Evolutionary conservation across 495 filamentous ascomycete genomes (phyloP).

Genomic region (Penicillium canariense): DNA sequence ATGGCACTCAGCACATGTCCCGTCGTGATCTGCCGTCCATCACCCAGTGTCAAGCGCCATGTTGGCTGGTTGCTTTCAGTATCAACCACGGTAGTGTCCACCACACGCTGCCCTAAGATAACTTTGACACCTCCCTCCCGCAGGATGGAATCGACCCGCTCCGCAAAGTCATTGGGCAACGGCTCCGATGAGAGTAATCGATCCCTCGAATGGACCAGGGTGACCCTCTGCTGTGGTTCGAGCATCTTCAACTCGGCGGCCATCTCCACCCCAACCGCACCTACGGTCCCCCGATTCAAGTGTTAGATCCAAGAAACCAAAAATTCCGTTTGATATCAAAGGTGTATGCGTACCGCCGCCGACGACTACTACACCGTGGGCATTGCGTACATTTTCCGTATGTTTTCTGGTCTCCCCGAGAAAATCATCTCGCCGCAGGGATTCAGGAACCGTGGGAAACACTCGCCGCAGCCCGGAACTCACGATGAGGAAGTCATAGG

Average conservation of each 20-base stretch:
- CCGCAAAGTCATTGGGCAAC: conserved; percentile 63
- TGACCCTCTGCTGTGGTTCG: conserved; percentile 57
- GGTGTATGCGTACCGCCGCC: conserved; percentile 41
- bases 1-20: conserved; percentile 61
- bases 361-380: conserved; percentile 54
- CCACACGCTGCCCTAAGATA: conserved; percentile 51
- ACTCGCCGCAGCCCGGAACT: conserved; percentile 58
- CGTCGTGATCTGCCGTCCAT: conserved; percentile 50
- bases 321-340: conserved; percentile 24
- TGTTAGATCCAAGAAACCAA: conserved; percentile 7
- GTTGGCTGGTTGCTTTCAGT: conserved; percentile 38
- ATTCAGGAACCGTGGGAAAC: conserved; percentile 63
- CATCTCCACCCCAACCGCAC: conserved; percentile 72
- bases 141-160: conserved; percentile 49
- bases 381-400: conserved; percentile 23
- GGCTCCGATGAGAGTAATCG: conserved; percentile 64
- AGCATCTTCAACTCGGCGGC: conserved; percentile 62
- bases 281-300: conserved; percentile 20
- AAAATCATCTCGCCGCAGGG: conserved; percentile 51
- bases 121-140: conserved; percentile 55
- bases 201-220: conserved; percentile 63
- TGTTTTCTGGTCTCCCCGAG: conserved; percentile 49
- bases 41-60: conserved; percentile 53
- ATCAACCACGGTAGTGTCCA: conserved; percentile 27
- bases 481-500: conserved; percentile 65